Evolutionary conservation across 495 filamentous ascomycete species (phyloP).

Genomic region (Neurospora sp.): DNA sequence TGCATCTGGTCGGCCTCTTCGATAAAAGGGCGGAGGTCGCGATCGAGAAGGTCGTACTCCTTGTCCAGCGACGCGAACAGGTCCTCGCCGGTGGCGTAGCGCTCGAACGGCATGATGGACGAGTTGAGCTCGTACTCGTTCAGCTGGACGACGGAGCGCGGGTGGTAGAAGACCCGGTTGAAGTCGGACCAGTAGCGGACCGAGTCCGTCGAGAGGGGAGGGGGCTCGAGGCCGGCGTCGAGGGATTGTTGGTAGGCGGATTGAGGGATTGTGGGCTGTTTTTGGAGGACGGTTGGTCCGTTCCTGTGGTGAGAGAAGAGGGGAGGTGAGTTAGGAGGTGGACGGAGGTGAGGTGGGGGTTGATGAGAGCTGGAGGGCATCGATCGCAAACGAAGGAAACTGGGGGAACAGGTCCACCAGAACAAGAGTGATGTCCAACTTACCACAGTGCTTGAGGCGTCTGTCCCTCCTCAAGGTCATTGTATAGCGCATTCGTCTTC

Average conservation of each 20-base stretch:
- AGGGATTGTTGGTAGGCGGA: constrained; percentile 71
- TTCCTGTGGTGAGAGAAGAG: constrained; percentile 41
- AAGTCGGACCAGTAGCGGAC: constrained; percentile 97
- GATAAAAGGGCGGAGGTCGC: constrained; percentile 74
- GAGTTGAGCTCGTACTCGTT: constrained; percentile 78
- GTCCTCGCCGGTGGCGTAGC: constrained; percentile 69
- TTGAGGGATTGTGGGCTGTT: constrained; percentile 52
- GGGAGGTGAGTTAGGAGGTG: background rate
- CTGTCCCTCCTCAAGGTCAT: constrained; percentile 43
- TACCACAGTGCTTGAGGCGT: constrained; percentile 50
- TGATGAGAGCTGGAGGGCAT: background rate
- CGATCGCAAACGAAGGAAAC: background rate
- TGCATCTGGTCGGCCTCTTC: constrained; percentile 94
- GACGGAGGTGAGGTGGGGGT: background rate
- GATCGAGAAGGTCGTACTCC: constrained; percentile 78
- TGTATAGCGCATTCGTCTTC: constrained; percentile 84
- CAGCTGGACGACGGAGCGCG: constrained; percentile 77
- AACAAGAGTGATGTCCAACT: constrained; percentile 7
- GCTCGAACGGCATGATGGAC: constrained; percentile 70
- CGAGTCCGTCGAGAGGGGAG: constrained; percentile 51
- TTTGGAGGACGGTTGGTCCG: constrained; percentile 57
- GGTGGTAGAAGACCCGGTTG: constrained; percentile 84
- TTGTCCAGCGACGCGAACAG: constrained; percentile 73
- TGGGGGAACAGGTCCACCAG: background rate
- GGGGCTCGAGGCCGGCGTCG: constrained; percentile 53